phyloP scores from a whole-genome alignment of 805 yeast genomes.

The Sugiyamaella boreocaroliniensis region DNA sequence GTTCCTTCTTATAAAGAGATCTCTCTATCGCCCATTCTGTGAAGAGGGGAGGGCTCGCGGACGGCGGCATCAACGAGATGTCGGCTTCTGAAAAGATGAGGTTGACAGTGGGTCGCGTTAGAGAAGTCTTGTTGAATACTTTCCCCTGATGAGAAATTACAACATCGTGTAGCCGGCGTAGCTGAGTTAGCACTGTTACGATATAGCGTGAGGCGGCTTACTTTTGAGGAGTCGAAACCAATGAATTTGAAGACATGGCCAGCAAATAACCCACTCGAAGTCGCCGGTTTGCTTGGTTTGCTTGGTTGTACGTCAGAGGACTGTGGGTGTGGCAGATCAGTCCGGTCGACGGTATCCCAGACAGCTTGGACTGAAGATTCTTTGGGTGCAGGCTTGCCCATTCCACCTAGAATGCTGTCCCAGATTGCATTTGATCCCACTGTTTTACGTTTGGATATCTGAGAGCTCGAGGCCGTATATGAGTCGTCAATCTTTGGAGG shows the following conservation, averaged over 20 bases:
- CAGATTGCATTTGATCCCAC: slow-evolving; percentile 5
- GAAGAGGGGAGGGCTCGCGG: slow-evolving; percentile 33
- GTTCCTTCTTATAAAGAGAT: slow-evolving; percentile 49
- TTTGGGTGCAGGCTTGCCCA: background rate
- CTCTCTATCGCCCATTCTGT: slow-evolving; percentile 84
- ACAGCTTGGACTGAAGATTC: background rate
- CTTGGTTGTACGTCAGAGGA: background rate
- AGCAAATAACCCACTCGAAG: slow-evolving; percentile 32
- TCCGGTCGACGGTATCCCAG: slow-evolving; percentile 5
- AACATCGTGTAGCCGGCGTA: slow-evolving; percentile 35
- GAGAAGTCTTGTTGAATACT: slow-evolving; percentile 14
- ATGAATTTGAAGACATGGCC: slow-evolving; percentile 38
- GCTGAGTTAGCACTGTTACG: slow-evolving; percentile 27
- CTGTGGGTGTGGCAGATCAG: background rate
- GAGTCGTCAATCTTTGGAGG: slow-evolving; percentile 11
- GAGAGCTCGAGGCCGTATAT: background rate
- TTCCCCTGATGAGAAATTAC: slow-evolving; percentile 44
- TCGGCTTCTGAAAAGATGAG: slow-evolving; percentile 26
- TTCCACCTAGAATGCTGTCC: slow-evolving; percentile 10
- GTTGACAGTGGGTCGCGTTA: slow-evolving; percentile 5
- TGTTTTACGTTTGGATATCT: background rate
- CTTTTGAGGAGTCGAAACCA: slow-evolving; percentile 34
- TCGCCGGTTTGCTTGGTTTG: background rate
- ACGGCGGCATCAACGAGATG: slow-evolving; percentile 19
- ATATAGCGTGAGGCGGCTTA: background rate